Percentiles rank a stretch among this genome's conserved stretches.
Conservation (phyloP, 2,329 filamentous ascomycete genomes). For the Simplicillium sp. region DNA sequence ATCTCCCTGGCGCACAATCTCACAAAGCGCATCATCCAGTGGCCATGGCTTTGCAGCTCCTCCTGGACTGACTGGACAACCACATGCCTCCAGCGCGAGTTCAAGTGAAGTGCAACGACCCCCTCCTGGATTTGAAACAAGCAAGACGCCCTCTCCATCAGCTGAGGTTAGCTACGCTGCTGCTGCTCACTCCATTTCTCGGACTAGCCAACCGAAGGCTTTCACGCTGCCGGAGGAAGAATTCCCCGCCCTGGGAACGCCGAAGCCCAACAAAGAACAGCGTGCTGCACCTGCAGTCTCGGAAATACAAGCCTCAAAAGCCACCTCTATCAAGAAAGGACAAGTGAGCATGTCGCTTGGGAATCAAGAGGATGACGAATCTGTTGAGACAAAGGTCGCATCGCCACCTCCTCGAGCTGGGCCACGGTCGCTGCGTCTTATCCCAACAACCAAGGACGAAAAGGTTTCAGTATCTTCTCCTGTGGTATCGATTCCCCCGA, state of each 20-base stretch:
- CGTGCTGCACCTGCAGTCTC: slow-evolving; percentile 15
- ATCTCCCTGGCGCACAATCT: too few species aligned
- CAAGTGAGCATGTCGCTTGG: slow-evolving; percentile 17
- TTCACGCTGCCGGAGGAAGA: slow-evolving; percentile 39
- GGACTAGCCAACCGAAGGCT: slow-evolving; percentile 21
- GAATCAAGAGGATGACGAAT: slow-evolving; percentile 10
- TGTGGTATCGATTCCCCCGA: slow-evolving; percentile 17
- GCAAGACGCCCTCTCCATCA: slow-evolving; percentile 3
- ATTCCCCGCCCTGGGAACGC: slow-evolving; percentile 48
- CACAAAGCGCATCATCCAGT: too few species aligned
- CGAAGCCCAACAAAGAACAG: slow-evolving; percentile 24
- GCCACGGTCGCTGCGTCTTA: slow-evolving; percentile 59
- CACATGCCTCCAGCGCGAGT: too few species aligned
- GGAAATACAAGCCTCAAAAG: slow-evolving; percentile 14
- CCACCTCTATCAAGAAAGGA: slow-evolving; percentile 21
- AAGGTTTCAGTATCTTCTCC: slow-evolving; percentile 29
- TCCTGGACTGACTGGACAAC: too few species aligned
- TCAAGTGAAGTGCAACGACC: slow-evolving; percentile 3
- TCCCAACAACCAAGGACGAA: slow-evolving; percentile 58
- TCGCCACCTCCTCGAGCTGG: slow-evolving; percentile 39
- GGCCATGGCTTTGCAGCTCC: too few species aligned
- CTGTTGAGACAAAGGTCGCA: slow-evolving; percentile 9
- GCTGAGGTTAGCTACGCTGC: slow-evolving; percentile 16
- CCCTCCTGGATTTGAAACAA: slow-evolving; percentile 18
- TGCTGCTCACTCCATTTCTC: slow-evolving; percentile 14